phyloP scores from a whole-genome alignment of 1,284 basidiomycete species.

The Mixia osmundae region DNA sequence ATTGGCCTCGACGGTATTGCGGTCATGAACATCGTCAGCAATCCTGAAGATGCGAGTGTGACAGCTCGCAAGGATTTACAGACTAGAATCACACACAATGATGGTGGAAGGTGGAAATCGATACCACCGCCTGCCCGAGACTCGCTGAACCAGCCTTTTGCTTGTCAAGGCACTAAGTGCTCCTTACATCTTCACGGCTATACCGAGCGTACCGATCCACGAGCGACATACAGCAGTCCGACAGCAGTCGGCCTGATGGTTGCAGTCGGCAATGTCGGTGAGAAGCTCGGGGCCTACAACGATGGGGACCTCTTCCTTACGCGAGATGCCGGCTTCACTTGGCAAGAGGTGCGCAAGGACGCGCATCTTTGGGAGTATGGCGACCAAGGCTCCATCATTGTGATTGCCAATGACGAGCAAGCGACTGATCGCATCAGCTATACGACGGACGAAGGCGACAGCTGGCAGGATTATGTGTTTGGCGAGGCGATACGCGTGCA shows the following conservation, averaged over 20 bases:
- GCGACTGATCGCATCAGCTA: constrained; percentile 72
- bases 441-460: constrained; percentile 64
- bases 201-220: constrained; percentile 70
- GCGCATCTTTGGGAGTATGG: constrained; percentile 96
- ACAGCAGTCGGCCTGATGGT: constrained; percentile 79
- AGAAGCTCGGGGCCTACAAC: constrained; percentile 49
- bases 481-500: constrained; percentile 50
- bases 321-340: constrained; percentile 87
- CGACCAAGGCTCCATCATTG: constrained; percentile 77
- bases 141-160: constrained; percentile 48
- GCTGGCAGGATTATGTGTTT: constrained; percentile 74
- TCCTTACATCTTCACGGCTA: constrained; percentile 82
- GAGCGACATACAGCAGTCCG: constrained; percentile 77
- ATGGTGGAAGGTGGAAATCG: constrained; percentile 75
- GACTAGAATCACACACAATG: constrained; percentile 83
- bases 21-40: constrained; percentile 68
- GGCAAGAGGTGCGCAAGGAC: constrained; percentile 96
- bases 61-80: constrained; percentile 54
- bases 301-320: constrained; percentile 90
- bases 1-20: constrained; percentile 87
- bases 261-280: constrained; percentile 92
- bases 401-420: constrained; percentile 87
- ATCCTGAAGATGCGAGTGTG: constrained; percentile 49
- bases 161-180: constrained; percentile 51
- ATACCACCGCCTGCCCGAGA: constrained; percentile 51